Evolutionary conservation across 345 rosid genomes (phyloP).

Genomic region (Heritiera littoralis): DNA sequence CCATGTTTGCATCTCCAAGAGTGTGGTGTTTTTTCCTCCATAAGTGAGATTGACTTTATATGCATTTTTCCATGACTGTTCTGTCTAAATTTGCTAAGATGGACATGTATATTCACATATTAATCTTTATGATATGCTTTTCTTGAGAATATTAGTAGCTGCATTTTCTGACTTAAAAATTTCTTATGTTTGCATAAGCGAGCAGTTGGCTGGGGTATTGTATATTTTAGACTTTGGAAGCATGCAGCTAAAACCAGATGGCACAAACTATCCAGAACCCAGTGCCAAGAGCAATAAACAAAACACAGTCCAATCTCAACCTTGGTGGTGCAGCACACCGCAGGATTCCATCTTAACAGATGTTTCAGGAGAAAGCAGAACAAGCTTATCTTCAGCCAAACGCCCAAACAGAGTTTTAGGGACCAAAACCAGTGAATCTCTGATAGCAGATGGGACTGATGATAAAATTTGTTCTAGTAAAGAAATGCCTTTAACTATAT

Average conservation of each 20-base stretch:
- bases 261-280: constrained; percentile 14
- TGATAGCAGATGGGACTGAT: constrained; percentile 15
- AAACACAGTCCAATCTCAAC: constrained; percentile 27
- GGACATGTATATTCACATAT: not conserved
- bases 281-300: constrained; percentile 16
- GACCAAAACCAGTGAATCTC: constrained; percentile 23
- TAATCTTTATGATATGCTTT: not conserved
- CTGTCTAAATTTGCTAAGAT: not conserved
- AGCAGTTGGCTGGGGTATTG: not conserved
- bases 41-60: not conserved
- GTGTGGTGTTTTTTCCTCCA: not conserved
- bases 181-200: not conserved
- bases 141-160: not conserved
- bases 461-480: constrained; percentile 15
- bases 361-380: constrained; percentile 20
- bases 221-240: constrained; percentile 18
- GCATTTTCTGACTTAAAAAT: not conserved
- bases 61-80: not conserved
- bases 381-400: constrained; percentile 14
- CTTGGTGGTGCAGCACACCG: constrained; percentile 36
- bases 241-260: constrained; percentile 31
- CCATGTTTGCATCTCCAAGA: not conserved
- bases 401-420: constrained; percentile 15
- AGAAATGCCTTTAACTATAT: constrained; percentile 12
- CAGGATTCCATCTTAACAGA: constrained; percentile 17